phyloP scores from a whole-genome alignment of 164 flowering plant species.

The Umbilicus rupestris region DNA sequence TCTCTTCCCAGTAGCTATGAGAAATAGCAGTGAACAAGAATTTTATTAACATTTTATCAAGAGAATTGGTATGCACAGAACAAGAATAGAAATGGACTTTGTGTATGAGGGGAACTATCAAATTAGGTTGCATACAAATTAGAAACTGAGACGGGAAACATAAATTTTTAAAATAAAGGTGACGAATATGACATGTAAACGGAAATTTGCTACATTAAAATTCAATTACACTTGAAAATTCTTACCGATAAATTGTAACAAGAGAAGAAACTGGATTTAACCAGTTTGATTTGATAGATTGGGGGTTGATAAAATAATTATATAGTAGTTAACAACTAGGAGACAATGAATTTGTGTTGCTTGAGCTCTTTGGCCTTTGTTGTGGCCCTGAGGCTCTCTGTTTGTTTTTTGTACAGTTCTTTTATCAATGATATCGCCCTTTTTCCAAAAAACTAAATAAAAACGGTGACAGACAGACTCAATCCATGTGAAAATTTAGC shows the following conservation, averaged over 20 bases:
- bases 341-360: too few species aligned
- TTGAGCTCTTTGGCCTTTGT: too few species aligned
- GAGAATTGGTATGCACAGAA: background rate
- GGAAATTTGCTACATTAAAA: background rate
- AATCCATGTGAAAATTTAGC: background rate
- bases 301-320: background rate
- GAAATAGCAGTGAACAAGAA: background rate
- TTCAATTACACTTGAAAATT: background rate
- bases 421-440: too few species aligned
- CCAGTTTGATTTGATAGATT: background rate
- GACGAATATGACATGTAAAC: too few species aligned
- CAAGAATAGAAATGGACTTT: background rate
- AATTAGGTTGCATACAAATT: background rate
- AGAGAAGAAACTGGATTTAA: background rate
- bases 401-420: too few species aligned
- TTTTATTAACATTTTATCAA: background rate
- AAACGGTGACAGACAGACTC: background rate
- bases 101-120: too few species aligned
- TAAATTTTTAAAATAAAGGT: background rate
- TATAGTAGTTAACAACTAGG: too few species aligned
- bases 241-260: background rate
- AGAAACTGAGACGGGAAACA: background rate
- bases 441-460: too few species aligned
- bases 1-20: conserved; percentile 37
- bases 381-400: too few species aligned